Evolutionary conservation across 2,329 filamentous ascomycete genomes (phyloP).

Genomic region (Pseudogymnoascus sp.): DNA sequence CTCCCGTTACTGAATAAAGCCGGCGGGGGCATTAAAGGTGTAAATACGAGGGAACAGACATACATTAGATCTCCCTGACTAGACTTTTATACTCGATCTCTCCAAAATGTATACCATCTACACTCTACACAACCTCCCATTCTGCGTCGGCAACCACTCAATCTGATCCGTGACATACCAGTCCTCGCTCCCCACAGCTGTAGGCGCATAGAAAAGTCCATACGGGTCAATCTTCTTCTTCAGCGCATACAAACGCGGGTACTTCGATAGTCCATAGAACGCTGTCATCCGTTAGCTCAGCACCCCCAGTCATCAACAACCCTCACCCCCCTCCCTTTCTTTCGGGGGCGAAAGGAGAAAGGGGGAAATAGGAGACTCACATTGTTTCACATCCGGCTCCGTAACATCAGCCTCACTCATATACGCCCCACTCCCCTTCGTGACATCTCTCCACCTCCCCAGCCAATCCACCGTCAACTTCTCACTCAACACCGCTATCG

Average conservation of each 20-base stretch:
- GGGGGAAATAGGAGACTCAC: background rate
- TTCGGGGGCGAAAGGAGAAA: background rate
- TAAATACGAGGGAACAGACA: too few species aligned
- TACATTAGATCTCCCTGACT: too few species aligned
- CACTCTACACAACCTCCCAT: conserved; percentile 19
- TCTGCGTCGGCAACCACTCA: conserved; percentile 17
- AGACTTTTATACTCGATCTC: too few species aligned
- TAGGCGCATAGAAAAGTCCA: conserved; percentile 31
- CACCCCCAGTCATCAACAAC: too few species aligned
- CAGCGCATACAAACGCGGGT: conserved; percentile 33
- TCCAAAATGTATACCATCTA: background rate
- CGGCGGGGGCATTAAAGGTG: too few species aligned
- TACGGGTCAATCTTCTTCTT: conserved; percentile 44
- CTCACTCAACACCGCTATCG: conserved; percentile 37
- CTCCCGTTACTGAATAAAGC: conserved; percentile 21
- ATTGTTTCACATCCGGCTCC: conserved; percentile 32
- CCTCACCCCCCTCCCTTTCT: too few species aligned
- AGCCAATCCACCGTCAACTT: conserved; percentile 17
- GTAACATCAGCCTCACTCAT: conserved; percentile 43
- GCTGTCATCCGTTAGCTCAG: background rate
- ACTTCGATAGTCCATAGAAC: conserved; percentile 20
- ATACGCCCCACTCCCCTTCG: conserved; percentile 34
- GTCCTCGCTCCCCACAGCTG: conserved; percentile 19
- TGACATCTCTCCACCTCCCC: conserved; percentile 14
- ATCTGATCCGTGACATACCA: conserved; percentile 26